A percentile compares a stretch with the other conserved stretches of the same genome.
Evolutionary conservation across 306 rosid species (phyloP).

Genomic region (Cucurbita maxima): DNA sequence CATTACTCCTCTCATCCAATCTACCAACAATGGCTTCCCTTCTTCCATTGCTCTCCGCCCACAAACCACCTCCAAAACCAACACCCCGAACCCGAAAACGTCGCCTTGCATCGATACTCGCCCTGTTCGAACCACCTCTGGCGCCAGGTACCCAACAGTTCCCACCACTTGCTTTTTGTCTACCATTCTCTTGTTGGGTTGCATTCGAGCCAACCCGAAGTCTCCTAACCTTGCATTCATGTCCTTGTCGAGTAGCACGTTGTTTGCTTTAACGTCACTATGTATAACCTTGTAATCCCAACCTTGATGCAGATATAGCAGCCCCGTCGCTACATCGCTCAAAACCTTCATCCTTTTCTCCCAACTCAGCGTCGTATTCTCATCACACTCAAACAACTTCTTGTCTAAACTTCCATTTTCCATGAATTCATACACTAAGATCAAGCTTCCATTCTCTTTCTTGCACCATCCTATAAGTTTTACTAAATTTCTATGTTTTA

Average conservation of each 20-base stretch:
- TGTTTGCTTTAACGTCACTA: constrained; percentile 52
- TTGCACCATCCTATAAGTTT: constrained; percentile 68
- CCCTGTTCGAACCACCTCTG: constrained; percentile 39
- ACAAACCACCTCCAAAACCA: constrained; percentile 38
- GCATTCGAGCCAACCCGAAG: constrained; percentile 49
- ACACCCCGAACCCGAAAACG: constrained; percentile 48
- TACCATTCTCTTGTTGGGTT: constrained; percentile 24
- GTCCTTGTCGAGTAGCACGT: constrained; percentile 52
- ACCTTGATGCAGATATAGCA: constrained; percentile 51
- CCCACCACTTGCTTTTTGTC: constrained; percentile 44
- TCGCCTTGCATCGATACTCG: constrained; percentile 27
- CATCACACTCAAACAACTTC: constrained; percentile 37
- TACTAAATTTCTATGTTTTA: constrained; percentile 51
- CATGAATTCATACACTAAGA: constrained; percentile 59
- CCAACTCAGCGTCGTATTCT: constrained; percentile 28
- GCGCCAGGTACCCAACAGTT: constrained; percentile 52
- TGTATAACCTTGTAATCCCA: constrained; percentile 64
- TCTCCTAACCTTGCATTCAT: constrained; percentile 51
- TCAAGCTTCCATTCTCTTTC: constrained; percentile 31
- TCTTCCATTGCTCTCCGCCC: constrained; percentile 48
- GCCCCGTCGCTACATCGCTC: constrained; percentile 42
- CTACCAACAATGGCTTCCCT: constrained; percentile 28
- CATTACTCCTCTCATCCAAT: constrained; percentile 31
- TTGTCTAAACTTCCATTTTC: constrained; percentile 47
- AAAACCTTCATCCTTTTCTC: constrained; percentile 32